Base-by-base conservation (phyloP, 805 yeast species). In the Wickerhamiella parazyma region DNA sequence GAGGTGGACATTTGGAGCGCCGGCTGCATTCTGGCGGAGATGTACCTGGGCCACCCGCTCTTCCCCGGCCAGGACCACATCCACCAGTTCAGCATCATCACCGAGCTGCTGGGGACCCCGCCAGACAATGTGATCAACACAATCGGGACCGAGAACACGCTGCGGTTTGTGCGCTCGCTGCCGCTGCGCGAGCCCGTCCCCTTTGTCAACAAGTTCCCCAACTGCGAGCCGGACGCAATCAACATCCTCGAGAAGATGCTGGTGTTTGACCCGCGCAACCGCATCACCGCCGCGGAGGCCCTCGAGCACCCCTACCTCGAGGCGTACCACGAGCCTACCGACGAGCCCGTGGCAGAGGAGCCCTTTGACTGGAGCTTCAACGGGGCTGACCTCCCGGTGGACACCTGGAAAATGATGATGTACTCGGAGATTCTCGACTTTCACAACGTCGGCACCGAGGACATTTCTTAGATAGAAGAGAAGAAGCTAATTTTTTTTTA, bases 391-490 rank as follows among this genome's bases (percentile, higher is more conserved):
- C 71, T 89, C 55, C 96, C 97, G 3, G 91, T 91, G 14, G 97
- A 91, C 57, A 85, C 95, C 11, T 89, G 98, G 98, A 78, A 94
- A 66, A 94, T 86, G 16, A 89, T 91, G 97, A 89, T 91, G 95
- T 91, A 91, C 65, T 80, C 94, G 42, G 98, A 89, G 65, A 91
- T 89, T 49, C 69, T 91, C 52, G 96, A 89, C 61, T 89, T 86
- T 73, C 97, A 89, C 63, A 94, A 86, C 61, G 83, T 82, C 47
- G 87, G 78, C 35, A 80, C 68, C 33, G 54, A 49, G 24, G 58
- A 53, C 12, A 21, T 39, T 9, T 34, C 41, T 38, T 18, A 19
- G 26, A 21, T 8, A n/a, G n/a, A n/a, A n/a, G n/a, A n/a, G n/a
- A n/a, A n/a, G n/a, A n/a, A n/a, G n/a, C n/a, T n/a, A n/a, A n/a